phyloP scores from a whole-genome alignment of 768 basidiomycete species.

The Leccinellum albellum region DNA sequence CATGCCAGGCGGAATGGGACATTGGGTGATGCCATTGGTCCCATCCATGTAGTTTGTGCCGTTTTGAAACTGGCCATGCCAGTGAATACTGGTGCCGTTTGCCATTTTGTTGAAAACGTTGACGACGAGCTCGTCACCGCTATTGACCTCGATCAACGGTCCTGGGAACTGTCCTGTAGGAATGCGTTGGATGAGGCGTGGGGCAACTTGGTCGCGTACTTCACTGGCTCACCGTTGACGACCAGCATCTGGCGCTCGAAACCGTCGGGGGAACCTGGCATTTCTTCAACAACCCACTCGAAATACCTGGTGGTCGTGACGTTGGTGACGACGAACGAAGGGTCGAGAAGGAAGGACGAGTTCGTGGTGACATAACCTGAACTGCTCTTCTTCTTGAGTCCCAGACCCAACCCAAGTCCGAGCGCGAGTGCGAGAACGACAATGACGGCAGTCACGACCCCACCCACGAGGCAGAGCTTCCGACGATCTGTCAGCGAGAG shows the following conservation, averaged over 20 bases:
- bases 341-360: constrained; percentile 29
- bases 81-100: constrained; percentile 33
- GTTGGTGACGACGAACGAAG: constrained; percentile 23
- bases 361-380: constrained; percentile 20
- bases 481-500: constrained; percentile 15
- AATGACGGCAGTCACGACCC: constrained; percentile 8
- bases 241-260: constrained; percentile 41
- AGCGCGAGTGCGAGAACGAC: constrained; percentile 23
- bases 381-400: constrained; percentile 19
- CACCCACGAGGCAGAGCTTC: constrained; percentile 16
- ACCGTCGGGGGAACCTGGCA: constrained; percentile 40
- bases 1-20: constrained; percentile 50
- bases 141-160: constrained; percentile 33
- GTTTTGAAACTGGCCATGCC: constrained; percentile 39
- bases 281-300: constrained; percentile 40
- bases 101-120: constrained; percentile 32
- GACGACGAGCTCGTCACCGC: constrained; percentile 33
- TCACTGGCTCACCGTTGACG: constrained; percentile 37
- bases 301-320: constrained; percentile 40
- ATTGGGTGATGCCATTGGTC: constrained; percentile 44
- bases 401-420: constrained; percentile 29
- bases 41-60: constrained; percentile 50
- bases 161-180: constrained; percentile 33
- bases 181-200: constrained; percentile 1
- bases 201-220: background rate